phyloP scores from a whole-genome alignment of 306 rosid species.

The Glycine tomentella region DNA sequence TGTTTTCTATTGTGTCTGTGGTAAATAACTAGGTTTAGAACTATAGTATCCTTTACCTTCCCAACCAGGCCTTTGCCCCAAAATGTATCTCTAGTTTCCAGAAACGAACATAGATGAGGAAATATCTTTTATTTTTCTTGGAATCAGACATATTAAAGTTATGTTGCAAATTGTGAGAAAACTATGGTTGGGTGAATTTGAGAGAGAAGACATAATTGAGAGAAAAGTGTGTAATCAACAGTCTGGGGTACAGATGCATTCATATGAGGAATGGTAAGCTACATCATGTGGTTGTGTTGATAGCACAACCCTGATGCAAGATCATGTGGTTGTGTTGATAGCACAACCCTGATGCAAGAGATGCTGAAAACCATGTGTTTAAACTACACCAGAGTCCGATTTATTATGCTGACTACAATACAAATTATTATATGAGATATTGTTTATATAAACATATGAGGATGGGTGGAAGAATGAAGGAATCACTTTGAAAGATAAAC shows the following conservation, averaged over 20 bases:
- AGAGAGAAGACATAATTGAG: background rate
- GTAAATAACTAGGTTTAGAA: too few species aligned
- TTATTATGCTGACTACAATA: background rate
- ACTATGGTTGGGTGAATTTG: constrained; percentile 16
- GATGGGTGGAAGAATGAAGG: too few species aligned
- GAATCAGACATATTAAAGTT: constrained; percentile 33
- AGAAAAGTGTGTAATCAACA: background rate
- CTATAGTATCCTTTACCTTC: too few species aligned
- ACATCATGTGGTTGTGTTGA: background rate
- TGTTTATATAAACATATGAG: background rate
- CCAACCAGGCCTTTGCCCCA: too few species aligned
- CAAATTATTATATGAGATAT: background rate
- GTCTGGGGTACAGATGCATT: background rate
- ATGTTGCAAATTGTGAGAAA: constrained; percentile 22
- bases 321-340: background rate
- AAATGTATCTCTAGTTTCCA: too few species aligned
- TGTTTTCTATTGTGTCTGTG: background rate
- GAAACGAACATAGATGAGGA: too few species aligned
- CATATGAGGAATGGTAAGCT: background rate
- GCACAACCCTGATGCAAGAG: background rate
- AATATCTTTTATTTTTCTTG: background rate
- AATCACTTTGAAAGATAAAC: too few species aligned
- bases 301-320: constrained; percentile 1
- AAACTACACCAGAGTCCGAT: background rate
- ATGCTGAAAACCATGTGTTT: background rate